Evolutionary conservation across 2,329 filamentous ascomycete species (phyloP).

Genomic region (Albophoma yamanashiensis): DNA sequence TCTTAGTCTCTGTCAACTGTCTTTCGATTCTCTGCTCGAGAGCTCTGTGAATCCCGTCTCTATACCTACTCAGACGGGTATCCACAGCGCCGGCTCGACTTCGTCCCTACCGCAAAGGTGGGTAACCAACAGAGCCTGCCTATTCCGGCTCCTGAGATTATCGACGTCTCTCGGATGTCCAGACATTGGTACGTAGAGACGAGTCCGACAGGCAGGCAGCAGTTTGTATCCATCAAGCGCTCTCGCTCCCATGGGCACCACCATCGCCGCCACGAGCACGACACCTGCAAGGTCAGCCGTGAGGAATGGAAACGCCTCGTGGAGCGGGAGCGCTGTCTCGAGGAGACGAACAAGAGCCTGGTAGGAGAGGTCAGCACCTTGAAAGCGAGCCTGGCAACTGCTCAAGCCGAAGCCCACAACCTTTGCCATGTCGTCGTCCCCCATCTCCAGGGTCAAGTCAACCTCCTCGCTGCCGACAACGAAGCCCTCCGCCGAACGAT

Average conservation of each 20-base stretch:
- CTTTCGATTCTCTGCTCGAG: background rate
- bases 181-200: slow-evolving; percentile 26
- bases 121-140: slow-evolving; percentile 7
- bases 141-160: background rate
- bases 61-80: background rate
- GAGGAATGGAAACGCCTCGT: slow-evolving; percentile 26
- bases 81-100: background rate
- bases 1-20: background rate
- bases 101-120: slow-evolving; percentile 7
- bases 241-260: slow-evolving; percentile 23
- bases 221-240: slow-evolving; percentile 28
- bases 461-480: slow-evolving; percentile 26
- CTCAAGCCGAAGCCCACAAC: slow-evolving; percentile 24
- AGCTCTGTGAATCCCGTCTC: slow-evolving; percentile 1
- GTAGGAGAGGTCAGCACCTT: slow-evolving; percentile 20
- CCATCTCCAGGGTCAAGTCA: slow-evolving; percentile 25
- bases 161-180: slow-evolving; percentile 17
- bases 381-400: slow-evolving; percentile 21
- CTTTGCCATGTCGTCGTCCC: slow-evolving; percentile 21
- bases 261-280: slow-evolving; percentile 19
- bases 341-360: slow-evolving; percentile 23
- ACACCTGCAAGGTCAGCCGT: slow-evolving; percentile 23
- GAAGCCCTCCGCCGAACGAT: slow-evolving; percentile 24
- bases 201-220: slow-evolving; percentile 19
- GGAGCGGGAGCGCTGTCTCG: slow-evolving; percentile 23